Conservation (phyloP, 1,139 yeast species). For the Kurtzmaniella quercitrusa region DNA sequence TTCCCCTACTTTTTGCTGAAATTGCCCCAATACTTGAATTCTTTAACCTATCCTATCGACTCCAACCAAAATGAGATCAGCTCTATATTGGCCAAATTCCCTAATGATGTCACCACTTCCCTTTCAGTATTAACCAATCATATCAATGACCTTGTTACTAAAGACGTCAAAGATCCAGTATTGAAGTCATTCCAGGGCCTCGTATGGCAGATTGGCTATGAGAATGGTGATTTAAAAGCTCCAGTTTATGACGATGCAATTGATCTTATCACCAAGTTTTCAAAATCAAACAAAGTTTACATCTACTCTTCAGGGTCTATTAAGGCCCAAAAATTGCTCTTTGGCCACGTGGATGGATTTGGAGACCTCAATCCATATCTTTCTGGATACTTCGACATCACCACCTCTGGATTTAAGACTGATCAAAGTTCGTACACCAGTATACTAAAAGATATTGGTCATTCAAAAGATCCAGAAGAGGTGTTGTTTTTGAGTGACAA, state of each 20-base stretch:
- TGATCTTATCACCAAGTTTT: constrained; percentile 43
- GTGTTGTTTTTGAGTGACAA: constrained; percentile 77
- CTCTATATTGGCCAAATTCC: constrained; percentile 42
- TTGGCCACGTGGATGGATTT: constrained; percentile 51
- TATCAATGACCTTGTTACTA: constrained; percentile 52
- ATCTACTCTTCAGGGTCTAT: constrained; percentile 93
- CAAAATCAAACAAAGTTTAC: constrained; percentile 35
- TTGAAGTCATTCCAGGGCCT: constrained; percentile 79
- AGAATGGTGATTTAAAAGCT: constrained; percentile 66
- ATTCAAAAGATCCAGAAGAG: constrained; percentile 16
- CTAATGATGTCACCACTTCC: constrained; percentile 23
- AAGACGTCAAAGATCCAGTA: constrained; percentile 73
- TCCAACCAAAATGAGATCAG: constrained; percentile 15
- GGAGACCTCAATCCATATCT: constrained; percentile 52
- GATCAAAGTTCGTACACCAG: constrained; percentile 52
- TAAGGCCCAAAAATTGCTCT: constrained; percentile 76
- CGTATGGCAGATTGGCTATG: constrained; percentile 80
- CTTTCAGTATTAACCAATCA: constrained; percentile 34
- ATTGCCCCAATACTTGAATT: constrained; percentile 20
- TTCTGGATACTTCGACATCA: constrained; percentile 77
- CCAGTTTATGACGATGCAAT: constrained; percentile 78
- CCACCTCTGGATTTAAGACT: constrained; percentile 73
- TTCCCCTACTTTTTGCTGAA: constrained; percentile 47
- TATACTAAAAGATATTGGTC: constrained; percentile 49
- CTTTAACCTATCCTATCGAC: constrained; percentile 30